phyloP scores from a whole-genome alignment of 1,139 yeast genomes.

The Pichia sp. region DNA sequence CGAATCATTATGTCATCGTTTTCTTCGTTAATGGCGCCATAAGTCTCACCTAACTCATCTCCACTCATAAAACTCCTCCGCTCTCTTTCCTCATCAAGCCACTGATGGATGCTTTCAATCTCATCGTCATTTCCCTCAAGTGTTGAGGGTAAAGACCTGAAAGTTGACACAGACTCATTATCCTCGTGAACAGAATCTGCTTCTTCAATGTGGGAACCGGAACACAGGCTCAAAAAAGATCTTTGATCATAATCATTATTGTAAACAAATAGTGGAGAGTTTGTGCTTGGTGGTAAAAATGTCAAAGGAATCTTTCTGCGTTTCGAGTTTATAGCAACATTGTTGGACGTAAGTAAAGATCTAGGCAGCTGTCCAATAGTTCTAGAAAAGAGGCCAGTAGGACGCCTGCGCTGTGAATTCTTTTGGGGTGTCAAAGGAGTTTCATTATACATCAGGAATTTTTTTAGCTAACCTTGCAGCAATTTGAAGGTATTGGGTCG shows the following conservation, averaged over 20 bases:
- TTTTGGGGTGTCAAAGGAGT: constrained; percentile 1
- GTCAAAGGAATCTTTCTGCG: constrained; percentile 43
- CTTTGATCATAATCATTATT: constrained; percentile 62
- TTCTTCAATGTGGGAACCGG: constrained; percentile 41
- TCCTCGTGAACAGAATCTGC: constrained; percentile 34
- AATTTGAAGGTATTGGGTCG: too few relatives aligned
- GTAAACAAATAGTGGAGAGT: constrained; percentile 61
- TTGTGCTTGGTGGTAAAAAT: constrained; percentile 70
- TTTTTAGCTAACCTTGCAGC: too few relatives aligned
- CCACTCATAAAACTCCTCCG: constrained; percentile 40
- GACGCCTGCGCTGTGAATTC: constrained; percentile 18
- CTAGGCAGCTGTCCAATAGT: constrained; percentile 26
- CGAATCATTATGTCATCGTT: constrained; percentile 29
- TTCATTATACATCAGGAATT: not conserved
- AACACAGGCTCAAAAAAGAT: constrained; percentile 53
- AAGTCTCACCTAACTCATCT: constrained; percentile 14
- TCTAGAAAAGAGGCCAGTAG: constrained; percentile 24
- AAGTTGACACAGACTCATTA: constrained; percentile 47
- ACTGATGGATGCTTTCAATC: constrained; percentile 50
- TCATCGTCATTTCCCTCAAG: constrained; percentile 44
- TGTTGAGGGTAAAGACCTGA: constrained; percentile 63
- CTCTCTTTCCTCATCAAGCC: constrained; percentile 69
- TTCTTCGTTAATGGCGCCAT: constrained; percentile 33
- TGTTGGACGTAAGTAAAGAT: constrained; percentile 27
- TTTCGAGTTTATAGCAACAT: constrained; percentile 32